Evolutionary conservation across 768 basidiomycete genomes (phyloP), one percentile per base, ranked within the genome.

Genomic region (Lyophyllum semitale): DNA sequence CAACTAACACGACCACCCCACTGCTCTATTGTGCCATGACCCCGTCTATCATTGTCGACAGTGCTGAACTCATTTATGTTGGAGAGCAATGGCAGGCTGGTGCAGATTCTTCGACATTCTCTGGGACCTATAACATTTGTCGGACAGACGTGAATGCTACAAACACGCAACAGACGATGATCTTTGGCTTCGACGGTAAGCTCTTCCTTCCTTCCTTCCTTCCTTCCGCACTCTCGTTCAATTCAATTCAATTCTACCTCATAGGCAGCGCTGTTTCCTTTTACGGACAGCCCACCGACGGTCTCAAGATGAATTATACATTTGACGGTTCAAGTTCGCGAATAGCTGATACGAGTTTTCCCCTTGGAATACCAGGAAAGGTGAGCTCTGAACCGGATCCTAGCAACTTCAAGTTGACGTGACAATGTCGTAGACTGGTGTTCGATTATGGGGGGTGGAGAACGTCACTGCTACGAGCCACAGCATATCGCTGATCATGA

Each of bases 51-150:
- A 29, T 55, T n/a, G 17, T 55, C 38, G 54, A 55, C 22, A 55
- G 48, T 32, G 40, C 54, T 25, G 41, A 50, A 3, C 35, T 49
- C 9, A n/a, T 32, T 7, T 55, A 55, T 32, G 5, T 27, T 50
- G 54, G 54, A 25, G 18, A 40, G 23, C 54, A 55, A 45, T 55
- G 54, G 54, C 27, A 43, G 47, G 22, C 29, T 15, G 54, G 48
- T 3, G 12, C 38, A 27, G 48, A 55, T 26, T 22, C 40, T 17
- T 43, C 27, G 18, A 44, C 49, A 5, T 50, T 48, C 29, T 47
- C 18, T 1, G 48, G 48, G 18, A 50, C 46, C 12, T 50, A 41
- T 37, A 45, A 43, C 17, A 35, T 27, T 8, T 48, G 46, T 27
- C 27, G 4, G 23, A 48, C 45, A 2, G 45, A 45, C 20, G 5